Conservation (phyloP, 805 yeast genomes). For the Saccharomycopsis sp. region DNA sequence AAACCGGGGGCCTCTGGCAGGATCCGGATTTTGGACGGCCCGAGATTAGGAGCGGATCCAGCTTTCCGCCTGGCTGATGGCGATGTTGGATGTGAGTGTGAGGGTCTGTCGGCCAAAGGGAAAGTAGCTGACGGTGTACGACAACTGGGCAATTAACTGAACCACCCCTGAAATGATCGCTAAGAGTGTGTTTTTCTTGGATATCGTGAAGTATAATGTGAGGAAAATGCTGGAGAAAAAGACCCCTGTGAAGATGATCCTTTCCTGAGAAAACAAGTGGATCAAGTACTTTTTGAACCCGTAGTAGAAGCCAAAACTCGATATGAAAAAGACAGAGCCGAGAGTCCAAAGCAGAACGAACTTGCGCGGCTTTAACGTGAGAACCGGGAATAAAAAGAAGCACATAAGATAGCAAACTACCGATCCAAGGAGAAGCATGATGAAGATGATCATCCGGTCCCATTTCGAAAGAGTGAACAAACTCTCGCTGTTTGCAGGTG, state of each 20-base stretch:
- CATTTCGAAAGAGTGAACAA: slow-evolving; percentile 46
- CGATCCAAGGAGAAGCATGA: slow-evolving; percentile 69
- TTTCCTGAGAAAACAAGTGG: slow-evolving; percentile 67
- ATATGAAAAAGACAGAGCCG: slow-evolving; percentile 80
- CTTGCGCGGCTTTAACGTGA: slow-evolving; percentile 84
- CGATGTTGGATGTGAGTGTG: slow-evolving; percentile 49
- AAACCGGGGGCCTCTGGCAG: not conserved
- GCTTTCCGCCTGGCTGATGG: slow-evolving; percentile 41
- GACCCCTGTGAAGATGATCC: slow-evolving; percentile 73
- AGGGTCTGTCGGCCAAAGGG: slow-evolving; percentile 88
- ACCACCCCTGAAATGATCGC: slow-evolving; percentile 69
- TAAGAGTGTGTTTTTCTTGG: slow-evolving; percentile 59
- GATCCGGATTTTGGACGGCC: not conserved
- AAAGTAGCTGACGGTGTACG: slow-evolving; percentile 87
- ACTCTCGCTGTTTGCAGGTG: not conserved
- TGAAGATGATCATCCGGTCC: slow-evolving; percentile 74
- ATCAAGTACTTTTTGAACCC: slow-evolving; percentile 79
- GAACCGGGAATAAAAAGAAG: slow-evolving; percentile 78
- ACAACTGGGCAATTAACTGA: slow-evolving; percentile 81
- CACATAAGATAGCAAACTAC: slow-evolving; percentile 77
- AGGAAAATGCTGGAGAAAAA: slow-evolving; percentile 74
- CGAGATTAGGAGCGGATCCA: slow-evolving; percentile 17
- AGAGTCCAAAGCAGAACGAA: slow-evolving; percentile 88
- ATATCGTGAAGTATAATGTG: slow-evolving; percentile 73
- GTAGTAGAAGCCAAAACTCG: slow-evolving; percentile 85